Conservation (phyloP, 176 grass and related monocot genomes). For the Oryza glumipatula region DNA sequence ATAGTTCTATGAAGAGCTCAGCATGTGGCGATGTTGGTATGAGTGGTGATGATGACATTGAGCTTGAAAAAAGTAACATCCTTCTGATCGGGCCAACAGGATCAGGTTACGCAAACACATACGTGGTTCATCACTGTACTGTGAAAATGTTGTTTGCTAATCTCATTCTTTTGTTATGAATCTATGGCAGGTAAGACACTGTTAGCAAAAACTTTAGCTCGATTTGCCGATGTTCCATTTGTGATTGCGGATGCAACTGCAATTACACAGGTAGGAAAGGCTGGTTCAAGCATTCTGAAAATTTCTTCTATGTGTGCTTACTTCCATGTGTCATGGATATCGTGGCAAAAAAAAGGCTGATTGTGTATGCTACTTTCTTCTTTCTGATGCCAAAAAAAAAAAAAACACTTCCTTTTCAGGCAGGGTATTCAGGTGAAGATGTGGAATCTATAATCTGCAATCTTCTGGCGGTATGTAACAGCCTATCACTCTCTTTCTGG, state of each 20-base stretch:
- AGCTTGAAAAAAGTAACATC: constrained; percentile 73
- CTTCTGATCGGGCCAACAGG: constrained; percentile 69
- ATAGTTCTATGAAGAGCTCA: background rate
- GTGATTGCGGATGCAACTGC: constrained; percentile 72
- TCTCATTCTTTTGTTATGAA: background rate
- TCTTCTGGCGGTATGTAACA: constrained; percentile 56
- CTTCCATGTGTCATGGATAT: background rate
- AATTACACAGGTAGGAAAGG: constrained; percentile 52
- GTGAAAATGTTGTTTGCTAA: background rate
- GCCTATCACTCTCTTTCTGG: constrained; percentile 9
- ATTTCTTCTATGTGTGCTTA: background rate
- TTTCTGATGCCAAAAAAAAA: constrained; percentile 41
- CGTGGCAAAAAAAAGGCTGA: background rate
- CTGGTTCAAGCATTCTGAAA: background rate
- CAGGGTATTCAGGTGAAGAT: constrained; percentile 67
- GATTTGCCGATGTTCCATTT: constrained; percentile 63
- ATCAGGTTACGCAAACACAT: constrained; percentile 28
- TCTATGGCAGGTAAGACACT: constrained; percentile 64
- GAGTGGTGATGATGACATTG: constrained; percentile 39
- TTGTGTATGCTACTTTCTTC: constrained; percentile 34
- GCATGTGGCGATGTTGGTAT: background rate
- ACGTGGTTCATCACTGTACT: background rate
- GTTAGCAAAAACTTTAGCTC: constrained; percentile 61
- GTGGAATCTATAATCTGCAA: constrained; percentile 68
- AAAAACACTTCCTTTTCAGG: constrained; percentile 55